These are phyloP conservation scores for Fraxinus albicans DNA, from an alignment of 305 asterid species.

Conservation along the genomic window DNA sequence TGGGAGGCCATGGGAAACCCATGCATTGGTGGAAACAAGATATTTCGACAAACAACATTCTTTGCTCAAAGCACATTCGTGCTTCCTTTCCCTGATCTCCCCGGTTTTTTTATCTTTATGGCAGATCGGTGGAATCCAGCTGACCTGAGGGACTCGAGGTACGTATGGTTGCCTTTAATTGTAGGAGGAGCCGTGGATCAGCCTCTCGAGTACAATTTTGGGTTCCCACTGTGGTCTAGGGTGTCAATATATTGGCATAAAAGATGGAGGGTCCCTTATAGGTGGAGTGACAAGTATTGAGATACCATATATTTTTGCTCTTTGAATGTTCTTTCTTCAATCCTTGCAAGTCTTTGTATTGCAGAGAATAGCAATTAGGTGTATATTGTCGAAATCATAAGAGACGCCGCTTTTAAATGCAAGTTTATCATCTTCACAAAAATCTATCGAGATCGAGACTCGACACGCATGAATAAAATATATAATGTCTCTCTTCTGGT, in stretches of 20 bases:
- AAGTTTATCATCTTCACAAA: background rate
- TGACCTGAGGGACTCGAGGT: conserved; percentile 84
- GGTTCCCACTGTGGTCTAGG: conserved; percentile 92
- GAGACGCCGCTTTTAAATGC: background rate
- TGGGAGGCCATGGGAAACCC: conserved; percentile 97
- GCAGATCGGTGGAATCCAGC: conserved; percentile 99
- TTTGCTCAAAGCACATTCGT: conserved; percentile 87
- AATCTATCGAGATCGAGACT: background rate
- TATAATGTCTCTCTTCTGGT: background rate
- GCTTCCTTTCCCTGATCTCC: conserved; percentile 68
- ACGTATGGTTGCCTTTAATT: conserved; percentile 81
- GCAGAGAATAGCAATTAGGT: conserved; percentile 24
- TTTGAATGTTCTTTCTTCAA: conserved; percentile 16
- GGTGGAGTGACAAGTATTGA: conserved; percentile 35
- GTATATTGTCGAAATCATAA: background rate
- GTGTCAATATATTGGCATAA: conserved; percentile 92
- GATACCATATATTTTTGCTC: conserved; percentile 24
- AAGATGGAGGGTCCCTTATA: conserved; percentile 81
- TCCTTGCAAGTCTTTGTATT: conserved; percentile 7
- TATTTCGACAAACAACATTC: conserved; percentile 64
- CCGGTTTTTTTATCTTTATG: conserved; percentile 74
- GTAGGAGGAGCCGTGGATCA: conserved; percentile 81
- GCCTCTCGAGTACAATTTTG: conserved; percentile 83
- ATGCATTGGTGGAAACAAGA: conserved; percentile 74
- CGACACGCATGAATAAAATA: background rate